Base-by-base conservation (phyloP, 306 rosid genomes). In the Prosopis cineraria region DNA sequence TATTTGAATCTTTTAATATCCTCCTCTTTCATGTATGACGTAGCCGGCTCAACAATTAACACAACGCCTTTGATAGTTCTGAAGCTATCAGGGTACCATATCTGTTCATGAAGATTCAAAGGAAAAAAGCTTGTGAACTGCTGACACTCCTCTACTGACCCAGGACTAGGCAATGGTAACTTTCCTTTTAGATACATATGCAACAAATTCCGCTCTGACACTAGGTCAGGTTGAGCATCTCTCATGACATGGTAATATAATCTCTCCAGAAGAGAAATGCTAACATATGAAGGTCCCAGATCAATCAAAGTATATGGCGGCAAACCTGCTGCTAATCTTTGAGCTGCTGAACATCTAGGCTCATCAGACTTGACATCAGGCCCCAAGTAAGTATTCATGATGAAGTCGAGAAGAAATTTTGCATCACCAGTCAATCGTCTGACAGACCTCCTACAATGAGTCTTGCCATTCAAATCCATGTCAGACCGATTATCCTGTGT, bases 61-160 rank as follows among this genome's bases (percentile, higher is more conserved):
- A 85, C 87, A 82, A 88, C 43, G 30, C 94, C 94, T 82, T 82
- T 91, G 40, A 89, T 64, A 77, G 88, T 45, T 74, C 90, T 89
- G 66, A 91, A 91, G 83, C 88, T 88, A 27, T 86, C 82, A 6
- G 90, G 94, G 58, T 76, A 85, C 97, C 94, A 89, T 76, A 83
- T 87, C 85, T 91, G 97, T 58, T 59, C 65, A 79, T 91, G 94
- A 78, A 89, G 89, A 78, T 75, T 75, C 82, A 80, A 79, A 80
- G 97, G 94, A 55, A 88, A 89, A 72, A 91, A 31, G 43, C 76
- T 77, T 0, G 89, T 88, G 83, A 91, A 91, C 83, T 91, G 92
- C 71, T 47, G 22, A 64, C 75, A 45, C 31, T 84, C 85, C 74
- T 71, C 72, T 0, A 25, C 56, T 24, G 68, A 81, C 55, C 41